Evolutionary conservation across 441 rosid species (phyloP).

Genomic region (Adansonia rubrostipa): DNA sequence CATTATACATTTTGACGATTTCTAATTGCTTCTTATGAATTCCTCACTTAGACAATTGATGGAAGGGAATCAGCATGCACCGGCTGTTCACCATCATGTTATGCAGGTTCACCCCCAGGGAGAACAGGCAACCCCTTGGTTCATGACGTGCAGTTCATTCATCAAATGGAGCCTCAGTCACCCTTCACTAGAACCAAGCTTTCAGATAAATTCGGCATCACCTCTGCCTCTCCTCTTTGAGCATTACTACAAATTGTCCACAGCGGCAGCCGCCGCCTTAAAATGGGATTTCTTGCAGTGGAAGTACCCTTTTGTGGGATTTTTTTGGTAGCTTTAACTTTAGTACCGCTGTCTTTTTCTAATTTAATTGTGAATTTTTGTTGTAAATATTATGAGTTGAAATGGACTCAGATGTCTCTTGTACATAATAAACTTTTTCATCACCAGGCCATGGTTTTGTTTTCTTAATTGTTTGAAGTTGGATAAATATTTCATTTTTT

Average conservation of each 20-base stretch:
- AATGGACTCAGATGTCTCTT: conserved; percentile 19
- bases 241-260: neutral
- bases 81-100: conserved; percentile 48
- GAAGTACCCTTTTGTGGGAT: conserved; percentile 13
- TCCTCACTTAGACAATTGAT: conserved; percentile 39
- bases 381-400: conserved; percentile 36
- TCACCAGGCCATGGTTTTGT: neutral
- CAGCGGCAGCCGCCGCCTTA: neutral
- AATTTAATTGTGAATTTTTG: neutral
- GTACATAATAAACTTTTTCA: conserved; percentile 24
- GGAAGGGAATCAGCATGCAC: conserved; percentile 44
- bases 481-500: neutral
- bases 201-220: conserved; percentile 45
- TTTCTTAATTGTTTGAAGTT: conserved; percentile 3
- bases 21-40: neutral
- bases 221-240: conserved; percentile 45
- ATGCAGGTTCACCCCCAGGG: conserved; percentile 74
- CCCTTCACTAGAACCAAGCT: conserved; percentile 59
- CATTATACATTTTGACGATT: neutral
- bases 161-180: conserved; percentile 66
- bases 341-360: neutral
- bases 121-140: conserved; percentile 73
- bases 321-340: conserved; percentile 14
- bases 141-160: conserved; percentile 64
- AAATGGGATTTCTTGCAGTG: conserved; percentile 9